Conservation (phyloP, 2,329 filamentous ascomycete species). For the Celoporthe dispersa region DNA sequence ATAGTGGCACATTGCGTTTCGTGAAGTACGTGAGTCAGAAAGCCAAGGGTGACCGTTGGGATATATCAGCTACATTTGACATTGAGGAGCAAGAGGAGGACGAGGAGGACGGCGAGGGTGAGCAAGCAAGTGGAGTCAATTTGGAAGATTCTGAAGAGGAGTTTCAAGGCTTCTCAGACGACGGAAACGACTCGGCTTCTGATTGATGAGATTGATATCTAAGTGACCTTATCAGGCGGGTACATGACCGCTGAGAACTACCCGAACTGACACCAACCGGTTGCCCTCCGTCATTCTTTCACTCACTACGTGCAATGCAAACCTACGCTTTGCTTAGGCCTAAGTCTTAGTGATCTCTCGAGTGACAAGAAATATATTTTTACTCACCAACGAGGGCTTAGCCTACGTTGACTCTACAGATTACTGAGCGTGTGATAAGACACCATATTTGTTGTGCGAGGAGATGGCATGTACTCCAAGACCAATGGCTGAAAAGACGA, state of each 20-base stretch:
- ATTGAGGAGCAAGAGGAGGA: slow-evolving; percentile 63
- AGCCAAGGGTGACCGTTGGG: slow-evolving; percentile 90
- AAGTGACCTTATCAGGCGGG: neutral
- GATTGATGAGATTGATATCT: slow-evolving; percentile 28
- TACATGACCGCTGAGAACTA: neutral
- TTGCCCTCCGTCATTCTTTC: neutral
- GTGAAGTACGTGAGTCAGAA: slow-evolving; percentile 91
- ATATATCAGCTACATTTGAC: slow-evolving; percentile 79
- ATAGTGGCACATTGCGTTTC: slow-evolving; percentile 85
- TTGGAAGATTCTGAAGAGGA: slow-evolving; percentile 56
- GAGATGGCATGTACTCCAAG: neutral
- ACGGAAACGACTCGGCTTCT: slow-evolving; percentile 44
- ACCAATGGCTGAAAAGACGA: neutral
- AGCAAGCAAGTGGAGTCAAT: slow-evolving; percentile 30
- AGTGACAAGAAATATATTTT: neutral
- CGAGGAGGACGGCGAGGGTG: slow-evolving; percentile 39
- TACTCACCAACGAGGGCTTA: neutral
- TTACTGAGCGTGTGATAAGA: neutral
- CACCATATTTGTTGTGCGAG: neutral
- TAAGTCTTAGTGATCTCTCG: neutral
- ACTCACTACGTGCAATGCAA: neutral
- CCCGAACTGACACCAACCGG: neutral
- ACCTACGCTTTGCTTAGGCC: neutral
- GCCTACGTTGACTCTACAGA: neutral
- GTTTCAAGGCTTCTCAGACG: slow-evolving; percentile 60